These are phyloP conservation scores for Geotrichum cucujoidarum DNA, from an alignment of 1,139 yeast species.

Conservation along the genomic window DNA sequence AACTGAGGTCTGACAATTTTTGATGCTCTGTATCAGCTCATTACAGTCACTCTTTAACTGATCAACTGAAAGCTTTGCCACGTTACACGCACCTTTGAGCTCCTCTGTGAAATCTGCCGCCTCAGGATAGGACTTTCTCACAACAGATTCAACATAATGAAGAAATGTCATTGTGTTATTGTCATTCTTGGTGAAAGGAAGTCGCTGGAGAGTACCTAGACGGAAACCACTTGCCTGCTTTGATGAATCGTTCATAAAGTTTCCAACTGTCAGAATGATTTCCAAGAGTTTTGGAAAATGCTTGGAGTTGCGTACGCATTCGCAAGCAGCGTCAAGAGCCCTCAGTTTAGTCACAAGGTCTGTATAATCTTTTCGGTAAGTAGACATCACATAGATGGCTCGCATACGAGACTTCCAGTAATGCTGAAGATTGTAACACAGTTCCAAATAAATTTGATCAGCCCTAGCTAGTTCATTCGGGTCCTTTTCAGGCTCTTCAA, in stretches of 20 bases:
- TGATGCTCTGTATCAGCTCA: conserved; percentile 53
- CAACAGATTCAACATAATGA: conserved; percentile 79
- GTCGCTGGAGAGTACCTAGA: conserved; percentile 72
- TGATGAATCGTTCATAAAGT: conserved; percentile 81
- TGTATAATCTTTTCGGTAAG: conserved; percentile 67
- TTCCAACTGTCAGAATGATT: conserved; percentile 80
- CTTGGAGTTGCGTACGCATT: conserved; percentile 54
- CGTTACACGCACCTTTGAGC: conserved; percentile 52
- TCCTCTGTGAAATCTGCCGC: conserved; percentile 74
- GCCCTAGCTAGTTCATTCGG: conserved; percentile 67
- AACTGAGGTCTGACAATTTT: conserved; percentile 52
- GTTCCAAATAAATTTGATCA: conserved; percentile 72
- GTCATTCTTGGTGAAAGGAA: conserved; percentile 81
- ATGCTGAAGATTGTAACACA: conserved; percentile 68
- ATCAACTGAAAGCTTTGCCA: conserved; percentile 69
- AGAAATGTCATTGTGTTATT: conserved; percentile 74
- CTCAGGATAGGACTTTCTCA: conserved; percentile 74
- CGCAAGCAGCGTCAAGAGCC: conserved; percentile 62
- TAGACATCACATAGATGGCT: conserved; percentile 60
- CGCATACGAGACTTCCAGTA: conserved; percentile 87
- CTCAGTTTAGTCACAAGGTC: conserved; percentile 63
- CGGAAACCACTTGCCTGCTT: conserved; percentile 84
- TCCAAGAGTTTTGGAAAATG: conserved; percentile 64
- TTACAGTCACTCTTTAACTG: conserved; percentile 68
- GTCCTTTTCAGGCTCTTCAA: conserved; percentile 43